Conservation (phyloP, 2,329 filamentous ascomycete genomes). For the Neopestalotiopsis sp. region DNA sequence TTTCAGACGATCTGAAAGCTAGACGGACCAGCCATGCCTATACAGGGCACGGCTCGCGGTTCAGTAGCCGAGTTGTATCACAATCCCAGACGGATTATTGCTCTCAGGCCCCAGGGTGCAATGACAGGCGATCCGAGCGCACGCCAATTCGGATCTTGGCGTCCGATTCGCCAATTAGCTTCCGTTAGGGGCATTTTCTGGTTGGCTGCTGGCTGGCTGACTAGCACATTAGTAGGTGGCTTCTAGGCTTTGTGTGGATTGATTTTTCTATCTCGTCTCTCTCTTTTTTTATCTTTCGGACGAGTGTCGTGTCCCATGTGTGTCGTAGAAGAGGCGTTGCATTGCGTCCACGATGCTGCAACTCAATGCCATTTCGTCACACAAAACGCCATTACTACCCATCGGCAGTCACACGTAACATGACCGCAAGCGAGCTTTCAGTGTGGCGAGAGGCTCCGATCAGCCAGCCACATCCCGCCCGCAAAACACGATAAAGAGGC, state of each 20-base stretch:
- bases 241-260: no score
- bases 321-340: background rate
- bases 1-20: background rate
- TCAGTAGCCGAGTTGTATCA: background rate
- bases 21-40: background rate
- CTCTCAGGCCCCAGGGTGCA: background rate
- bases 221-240: no score
- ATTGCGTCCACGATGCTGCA: background rate
- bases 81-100: background rate
- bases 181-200: background rate
- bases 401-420: background rate
- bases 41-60: slow-evolving; percentile 1
- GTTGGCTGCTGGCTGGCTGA: background rate
- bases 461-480: background rate
- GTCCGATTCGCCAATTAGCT: slow-evolving; percentile 1
- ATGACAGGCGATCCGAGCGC: slow-evolving; percentile 1
- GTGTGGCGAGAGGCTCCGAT: background rate
- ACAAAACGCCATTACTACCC: background rate
- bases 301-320: background rate
- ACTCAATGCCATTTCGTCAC: background rate
- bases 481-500: background rate
- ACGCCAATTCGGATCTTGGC: slow-evolving; percentile 1
- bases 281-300: background rate
- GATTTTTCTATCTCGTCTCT: no score
- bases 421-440: background rate